Evolutionary conservation across 805 yeast species (phyloP), one percentile per base, ranked within the genome.

Genomic region (Suhomyces faveliae): DNA sequence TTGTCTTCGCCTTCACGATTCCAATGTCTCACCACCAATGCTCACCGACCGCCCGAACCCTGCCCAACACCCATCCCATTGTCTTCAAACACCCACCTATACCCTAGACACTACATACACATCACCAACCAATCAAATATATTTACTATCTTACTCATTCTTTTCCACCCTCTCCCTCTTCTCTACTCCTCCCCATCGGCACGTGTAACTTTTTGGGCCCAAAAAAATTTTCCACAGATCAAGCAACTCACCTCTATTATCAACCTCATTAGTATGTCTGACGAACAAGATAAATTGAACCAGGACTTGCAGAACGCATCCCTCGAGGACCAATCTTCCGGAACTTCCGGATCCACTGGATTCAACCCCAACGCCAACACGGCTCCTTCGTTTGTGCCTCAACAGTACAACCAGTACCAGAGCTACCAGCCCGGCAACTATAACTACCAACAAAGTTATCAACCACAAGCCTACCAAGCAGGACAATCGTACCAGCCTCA

Each of bases 331-430:
- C 55, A 51, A 37, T n/a, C n/a, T n/a, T n/a, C 21, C 38, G n/a
- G 17, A 37, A n/a, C n/a, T n/a, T n/a, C n/a, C 25, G 24, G 20
- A 37, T 7, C 17, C 15, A 7, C 40, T n/a, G 25, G 25, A 2
- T 37, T 37, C 17, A 37, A 21, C n/a, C 39, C 38, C 42, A 42
- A 24, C 53, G 39, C 38, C 44, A 41, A 24, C 53, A 46, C 70
- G 33, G 77, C 78, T 9, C 73, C 73, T 51, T 43, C 78, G 11
- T 79, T 80, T 63, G 79, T 77, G 47, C 81, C 83, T 30, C 74
- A 68, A 46, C 59, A 55, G 38, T 52, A 48, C 55, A 53, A 49
- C 48, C 58, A 47, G 46, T 42, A 42, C 27, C 44, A 42, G 21
- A 42, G 25, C 38, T 42, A 20, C 44, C 44, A 42, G 38, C 44